Evolutionary conservation across 352 stramenopile species (phyloP).

Genomic region (Pythium volutum): DNA sequence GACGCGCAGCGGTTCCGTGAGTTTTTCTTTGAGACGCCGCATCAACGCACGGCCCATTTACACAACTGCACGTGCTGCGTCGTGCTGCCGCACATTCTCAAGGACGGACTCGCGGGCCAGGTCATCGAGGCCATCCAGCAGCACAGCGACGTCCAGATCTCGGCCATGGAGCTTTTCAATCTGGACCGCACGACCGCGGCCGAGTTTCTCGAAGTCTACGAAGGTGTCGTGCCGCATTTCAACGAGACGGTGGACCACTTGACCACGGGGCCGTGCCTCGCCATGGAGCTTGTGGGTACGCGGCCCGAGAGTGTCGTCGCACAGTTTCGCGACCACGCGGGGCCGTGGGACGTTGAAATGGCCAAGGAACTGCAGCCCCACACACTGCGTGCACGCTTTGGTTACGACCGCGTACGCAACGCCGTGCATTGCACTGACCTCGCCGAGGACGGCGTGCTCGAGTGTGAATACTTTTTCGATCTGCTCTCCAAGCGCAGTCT

Average conservation of each 20-base stretch:
- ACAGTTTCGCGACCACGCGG: constrained; percentile 81
- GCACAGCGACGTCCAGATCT: constrained; percentile 65
- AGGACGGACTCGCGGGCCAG: constrained; percentile 69
- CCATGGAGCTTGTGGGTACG: constrained; percentile 83
- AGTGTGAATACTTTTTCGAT: constrained; percentile 94
- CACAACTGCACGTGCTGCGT: constrained; percentile 92
- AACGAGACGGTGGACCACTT: constrained; percentile 89
- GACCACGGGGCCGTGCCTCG: constrained; percentile 83
- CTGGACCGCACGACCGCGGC: constrained; percentile 83
- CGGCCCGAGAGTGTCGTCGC: constrained; percentile 49
- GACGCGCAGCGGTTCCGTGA: constrained; percentile 54
- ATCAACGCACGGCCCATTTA: constrained; percentile 67
- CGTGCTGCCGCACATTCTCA: constrained; percentile 92
- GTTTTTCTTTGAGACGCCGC: constrained; percentile 60
- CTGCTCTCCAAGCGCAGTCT: constrained; percentile 69
- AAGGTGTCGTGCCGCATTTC: constrained; percentile 92
- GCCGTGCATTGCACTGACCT: constrained; percentile 94
- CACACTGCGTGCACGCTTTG: constrained; percentile 89
- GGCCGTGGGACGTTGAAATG: constrained; percentile 92
- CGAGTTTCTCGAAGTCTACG: constrained; percentile 92
- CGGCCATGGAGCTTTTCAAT: constrained; percentile 87
- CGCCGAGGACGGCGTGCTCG: constrained; percentile 84
- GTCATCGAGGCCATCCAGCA: constrained; percentile 85
- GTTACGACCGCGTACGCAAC: constrained; percentile 84
- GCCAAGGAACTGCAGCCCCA: constrained; percentile 89